These are phyloP conservation scores for Paecilomyces formosus DNA, from an alignment of 2,329 filamentous ascomycete genomes.

Conservation along the genomic window DNA sequence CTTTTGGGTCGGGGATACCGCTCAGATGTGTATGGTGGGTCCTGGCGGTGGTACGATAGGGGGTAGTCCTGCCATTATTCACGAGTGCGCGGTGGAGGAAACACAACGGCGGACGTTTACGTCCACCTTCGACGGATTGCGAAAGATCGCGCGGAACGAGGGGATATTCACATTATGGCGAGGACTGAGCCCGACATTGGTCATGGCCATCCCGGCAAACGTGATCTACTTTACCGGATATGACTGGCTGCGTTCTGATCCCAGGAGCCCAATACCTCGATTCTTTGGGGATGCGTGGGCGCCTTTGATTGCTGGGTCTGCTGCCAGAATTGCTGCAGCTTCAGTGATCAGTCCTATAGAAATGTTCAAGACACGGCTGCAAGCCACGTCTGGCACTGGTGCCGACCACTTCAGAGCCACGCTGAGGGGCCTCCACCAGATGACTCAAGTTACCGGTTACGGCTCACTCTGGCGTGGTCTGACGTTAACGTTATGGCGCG, in stretches of 20 bases:
- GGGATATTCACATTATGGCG: conserved; percentile 82
- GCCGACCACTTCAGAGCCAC: conserved; percentile 73
- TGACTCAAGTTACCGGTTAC: conserved; percentile 73
- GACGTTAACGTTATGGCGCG: conserved; percentile 86
- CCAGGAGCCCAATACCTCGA: conserved; percentile 61
- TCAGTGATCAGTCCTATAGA: conserved; percentile 83
- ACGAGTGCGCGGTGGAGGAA: conserved; percentile 81
- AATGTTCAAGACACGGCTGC: conserved; percentile 86
- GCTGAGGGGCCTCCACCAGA: conserved; percentile 64
- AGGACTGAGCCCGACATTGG: conserved; percentile 83
- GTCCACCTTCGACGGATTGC: conserved; percentile 83
- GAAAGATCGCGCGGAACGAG: conserved; percentile 93
- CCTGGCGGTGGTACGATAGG: conserved; percentile 29
- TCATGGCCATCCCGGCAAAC: conserved; percentile 91
- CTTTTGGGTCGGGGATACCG: conserved; percentile 86
- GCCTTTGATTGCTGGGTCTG: conserved; percentile 71
- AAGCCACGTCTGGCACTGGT: conserved; percentile 56
- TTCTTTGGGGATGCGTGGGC: conserved; percentile 62
- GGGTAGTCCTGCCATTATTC: conserved; percentile 36
- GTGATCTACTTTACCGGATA: conserved; percentile 99
- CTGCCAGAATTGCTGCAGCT: conserved; percentile 72
- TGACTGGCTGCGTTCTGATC: conserved; percentile 78
- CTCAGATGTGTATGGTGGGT: conserved; percentile 71
- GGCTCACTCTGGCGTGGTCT: conserved; percentile 83
- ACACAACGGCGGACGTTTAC: conserved; percentile 75